Evolutionary conservation across 176 grass and related monocot genomes (phyloP).

Genomic region (Melocanna baccifera): DNA sequence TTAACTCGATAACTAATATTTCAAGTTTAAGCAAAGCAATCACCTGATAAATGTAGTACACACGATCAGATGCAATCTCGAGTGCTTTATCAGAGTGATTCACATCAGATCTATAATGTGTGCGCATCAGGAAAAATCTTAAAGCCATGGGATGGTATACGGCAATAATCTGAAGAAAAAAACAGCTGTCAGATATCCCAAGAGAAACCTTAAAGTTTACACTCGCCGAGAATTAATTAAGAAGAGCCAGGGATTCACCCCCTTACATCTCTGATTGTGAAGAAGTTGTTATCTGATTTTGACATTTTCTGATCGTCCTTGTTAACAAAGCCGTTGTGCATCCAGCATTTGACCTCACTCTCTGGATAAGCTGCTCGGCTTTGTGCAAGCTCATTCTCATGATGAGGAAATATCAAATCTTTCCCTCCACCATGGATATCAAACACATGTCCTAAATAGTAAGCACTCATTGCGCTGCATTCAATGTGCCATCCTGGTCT

Average conservation of each 20-base stretch:
- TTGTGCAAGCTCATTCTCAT: slow-evolving; percentile 82
- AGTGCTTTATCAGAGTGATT: slow-evolving; percentile 77
- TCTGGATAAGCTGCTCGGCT: slow-evolving; percentile 56
- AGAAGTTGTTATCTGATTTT: slow-evolving; percentile 81
- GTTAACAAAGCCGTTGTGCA: slow-evolving; percentile 77
- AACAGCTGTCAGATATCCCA: not conserved
- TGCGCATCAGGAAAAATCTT: slow-evolving; percentile 95
- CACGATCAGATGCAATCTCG: slow-evolving; percentile 66
- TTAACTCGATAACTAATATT: not conserved
- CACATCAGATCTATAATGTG: slow-evolving; percentile 86
- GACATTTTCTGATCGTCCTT: slow-evolving; percentile 72
- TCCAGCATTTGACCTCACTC: slow-evolving; percentile 53
- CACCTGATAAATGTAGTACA: slow-evolving; percentile 95
- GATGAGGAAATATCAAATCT: slow-evolving; percentile 76
- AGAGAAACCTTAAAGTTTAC: not conserved
- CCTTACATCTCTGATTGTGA: slow-evolving; percentile 91
- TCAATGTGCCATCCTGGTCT: slow-evolving; percentile 90
- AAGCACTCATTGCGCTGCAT: slow-evolving; percentile 75
- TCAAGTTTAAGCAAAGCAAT: not conserved
- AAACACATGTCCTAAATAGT: slow-evolving; percentile 60
- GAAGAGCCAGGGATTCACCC: slow-evolving; percentile 1
- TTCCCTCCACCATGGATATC: slow-evolving; percentile 83
- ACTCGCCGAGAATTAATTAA: not conserved
- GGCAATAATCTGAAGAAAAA: slow-evolving; percentile 57
- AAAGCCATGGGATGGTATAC: slow-evolving; percentile 89